Evolutionary conservation across 371 early-diverging fungal species (phyloP), one percentile per base, ranked within the genome.

Genomic region (Batkoa obscura): DNA sequence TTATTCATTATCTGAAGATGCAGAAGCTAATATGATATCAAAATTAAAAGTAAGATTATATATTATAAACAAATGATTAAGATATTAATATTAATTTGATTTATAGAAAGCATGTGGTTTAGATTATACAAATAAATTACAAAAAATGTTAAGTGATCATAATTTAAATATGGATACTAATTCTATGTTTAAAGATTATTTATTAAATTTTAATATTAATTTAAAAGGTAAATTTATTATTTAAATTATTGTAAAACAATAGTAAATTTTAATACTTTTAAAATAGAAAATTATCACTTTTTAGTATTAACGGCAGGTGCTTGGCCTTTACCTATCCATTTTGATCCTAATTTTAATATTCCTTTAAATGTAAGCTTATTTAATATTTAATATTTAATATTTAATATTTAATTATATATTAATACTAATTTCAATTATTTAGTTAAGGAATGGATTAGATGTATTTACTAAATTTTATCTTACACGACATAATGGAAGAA

Each of bases 111-210:
- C 87, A 12, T 88, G 90, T 62, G 94, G 94, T 31, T 78, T 81
- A 17, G 94, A 94, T 66, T 92, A 90, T 68, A 91, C 90, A 0
- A 73, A 74, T 57, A 91, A 89, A 66, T 69, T 94, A 50, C 80
- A 85, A 66, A 78, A 84, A 55, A 92, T 94, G 94, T 90, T 93
- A 61, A 80, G 80, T 2, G 95, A 94, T 59, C 83, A 92, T 62
- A 73, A 78, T 5, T 61, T 90, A 4, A 88, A 88, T 64, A 80
- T 77, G 60, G 92, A 90, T 57, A 65, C 91, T 60, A 84, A 88
- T 50, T 74, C 73, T 30, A 63, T 62, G 43, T 87, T 86, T 69
- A 72, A 68, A 62, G 73, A 74, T 1, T 49, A 64, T 3, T 55
- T 72, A 59, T 61, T 63, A 2, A 74, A 72, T 5, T 6, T 17